Conservation (phyloP, 306 rosid genomes). For the Fagus sylvatica region DNA sequence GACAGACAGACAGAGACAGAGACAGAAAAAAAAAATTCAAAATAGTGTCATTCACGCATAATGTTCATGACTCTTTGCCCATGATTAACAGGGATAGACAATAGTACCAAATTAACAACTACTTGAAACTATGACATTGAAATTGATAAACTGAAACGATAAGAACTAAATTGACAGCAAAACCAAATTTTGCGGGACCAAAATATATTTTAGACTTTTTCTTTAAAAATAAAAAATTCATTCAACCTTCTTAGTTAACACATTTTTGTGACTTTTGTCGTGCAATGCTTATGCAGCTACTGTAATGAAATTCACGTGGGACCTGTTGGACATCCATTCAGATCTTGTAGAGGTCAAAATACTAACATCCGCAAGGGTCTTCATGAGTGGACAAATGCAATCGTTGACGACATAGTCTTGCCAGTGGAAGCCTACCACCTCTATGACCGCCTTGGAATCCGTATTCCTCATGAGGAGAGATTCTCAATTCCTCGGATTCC, state of each 20-base stretch:
- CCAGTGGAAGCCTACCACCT: constrained; percentile 86
- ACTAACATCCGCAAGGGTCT: constrained; percentile 63
- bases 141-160: neutral
- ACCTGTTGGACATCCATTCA: constrained; percentile 92
- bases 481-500: constrained; percentile 80
- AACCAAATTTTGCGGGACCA: neutral
- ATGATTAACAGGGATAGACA: neutral
- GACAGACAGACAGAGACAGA: no score
- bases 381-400: constrained; percentile 76
- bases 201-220: neutral
- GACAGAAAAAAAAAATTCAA: no score
- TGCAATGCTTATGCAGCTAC: constrained; percentile 54
- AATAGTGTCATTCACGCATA: neutral
- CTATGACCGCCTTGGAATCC: constrained; percentile 71
- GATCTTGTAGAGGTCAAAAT: constrained; percentile 72
- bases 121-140: neutral
- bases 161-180: neutral
- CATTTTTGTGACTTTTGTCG: constrained; percentile 15
- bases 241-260: constrained; percentile 1
- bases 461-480: constrained; percentile 76
- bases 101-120: neutral
- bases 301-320: constrained; percentile 95
- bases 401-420: constrained; percentile 70
- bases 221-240: neutral
- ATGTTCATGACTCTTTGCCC: neutral